Evolutionary conservation across 179 eudicot species (phyloP).

Genomic region (Sideroxylon spinosum): DNA sequence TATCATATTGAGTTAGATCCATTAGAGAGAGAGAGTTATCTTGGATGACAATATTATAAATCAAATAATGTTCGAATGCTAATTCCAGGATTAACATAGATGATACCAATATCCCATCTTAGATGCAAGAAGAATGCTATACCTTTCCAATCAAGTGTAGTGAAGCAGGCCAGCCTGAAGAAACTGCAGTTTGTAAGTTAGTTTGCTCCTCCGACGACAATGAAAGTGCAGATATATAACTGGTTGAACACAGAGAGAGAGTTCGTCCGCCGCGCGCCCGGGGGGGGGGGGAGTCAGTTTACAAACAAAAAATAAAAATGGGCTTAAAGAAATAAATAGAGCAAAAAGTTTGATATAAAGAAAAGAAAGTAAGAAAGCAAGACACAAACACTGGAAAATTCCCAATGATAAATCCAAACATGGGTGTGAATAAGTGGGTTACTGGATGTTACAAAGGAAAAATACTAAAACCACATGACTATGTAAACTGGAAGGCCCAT

Average conservation of each 20-base stretch:
- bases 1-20: not conserved
- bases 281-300: not conserved
- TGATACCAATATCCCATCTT: not conserved
- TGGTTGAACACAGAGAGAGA: constrained; percentile 29
- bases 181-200: constrained; percentile 62
- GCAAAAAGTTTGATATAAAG: not conserved
- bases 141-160: constrained; percentile 98
- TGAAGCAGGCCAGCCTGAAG: constrained; percentile 94
- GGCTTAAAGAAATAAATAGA: too few species aligned
- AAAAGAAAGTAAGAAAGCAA: not conserved
- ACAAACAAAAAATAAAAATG: not conserved
- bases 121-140: constrained; percentile 13
- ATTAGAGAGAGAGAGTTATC: not conserved
- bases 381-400: not conserved
- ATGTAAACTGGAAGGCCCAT: not conserved
- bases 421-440: not conserved
- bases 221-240: constrained; percentile 79
- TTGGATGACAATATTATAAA: too few species aligned
- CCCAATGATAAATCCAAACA: not conserved
- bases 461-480: not conserved
- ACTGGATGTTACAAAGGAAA: not conserved
- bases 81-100: not conserved
- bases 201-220: constrained; percentile 46
- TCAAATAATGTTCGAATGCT: not conserved
- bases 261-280: too few species aligned